These are phyloP conservation scores for Vigna reflexopilosa DNA, from an alignment of 306 rosid species.

Conservation along the genomic window DNA sequence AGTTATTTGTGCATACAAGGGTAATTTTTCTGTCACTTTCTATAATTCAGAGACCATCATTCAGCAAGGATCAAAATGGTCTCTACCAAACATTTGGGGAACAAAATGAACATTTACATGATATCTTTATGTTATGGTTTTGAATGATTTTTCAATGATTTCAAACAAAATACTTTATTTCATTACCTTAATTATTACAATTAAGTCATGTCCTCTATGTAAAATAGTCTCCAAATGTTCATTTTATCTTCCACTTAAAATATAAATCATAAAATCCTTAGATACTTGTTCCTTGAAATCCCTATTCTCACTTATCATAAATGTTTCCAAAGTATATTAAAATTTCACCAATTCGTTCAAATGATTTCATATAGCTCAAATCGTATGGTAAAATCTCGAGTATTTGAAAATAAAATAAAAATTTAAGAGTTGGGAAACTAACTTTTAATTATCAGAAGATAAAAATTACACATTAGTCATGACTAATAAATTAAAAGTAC, in stretches of 20 bases:
- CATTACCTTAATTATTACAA: background rate
- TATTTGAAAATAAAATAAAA: background rate
- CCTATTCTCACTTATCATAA: background rate
- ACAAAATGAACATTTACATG: background rate
- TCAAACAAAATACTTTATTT: background rate
- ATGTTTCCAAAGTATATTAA: too few species aligned
- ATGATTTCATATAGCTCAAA: background rate
- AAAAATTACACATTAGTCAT: too few species aligned
- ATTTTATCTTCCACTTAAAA: background rate
- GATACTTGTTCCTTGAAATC: background rate
- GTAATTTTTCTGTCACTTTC: background rate
- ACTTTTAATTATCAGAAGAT: background rate
- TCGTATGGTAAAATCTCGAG: background rate
- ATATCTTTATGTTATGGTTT: background rate
- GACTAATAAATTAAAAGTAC: too few species aligned
- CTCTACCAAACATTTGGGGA: background rate
- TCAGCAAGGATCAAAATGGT: background rate
- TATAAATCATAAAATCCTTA: background rate
- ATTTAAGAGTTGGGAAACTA: background rate
- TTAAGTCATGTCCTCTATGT: background rate
- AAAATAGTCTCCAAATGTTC: background rate
- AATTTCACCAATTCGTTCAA: background rate
- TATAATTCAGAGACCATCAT: background rate
- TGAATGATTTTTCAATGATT: background rate
- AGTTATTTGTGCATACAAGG: constrained; percentile 8